Conservation (phyloP, 306 rosid genomes). For the Vicia villosa region DNA sequence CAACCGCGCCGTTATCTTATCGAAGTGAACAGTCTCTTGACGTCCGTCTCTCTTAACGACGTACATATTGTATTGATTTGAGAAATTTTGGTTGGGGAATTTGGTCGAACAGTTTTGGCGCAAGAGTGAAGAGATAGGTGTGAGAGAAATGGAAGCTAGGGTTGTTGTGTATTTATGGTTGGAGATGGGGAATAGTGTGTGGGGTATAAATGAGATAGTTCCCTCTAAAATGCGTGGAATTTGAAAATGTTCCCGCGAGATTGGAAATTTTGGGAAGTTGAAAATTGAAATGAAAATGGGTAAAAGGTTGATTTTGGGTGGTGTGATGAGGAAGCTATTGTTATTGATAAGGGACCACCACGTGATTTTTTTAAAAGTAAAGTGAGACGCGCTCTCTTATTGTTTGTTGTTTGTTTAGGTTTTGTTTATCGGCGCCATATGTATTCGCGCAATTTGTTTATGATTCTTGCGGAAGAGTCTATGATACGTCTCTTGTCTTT, state of each 20-base stretch:
- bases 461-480: no score
- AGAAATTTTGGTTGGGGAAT: constrained; percentile 28
- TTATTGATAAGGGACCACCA: background rate
- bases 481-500: no score
- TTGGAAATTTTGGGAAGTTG: background rate
- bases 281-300: background rate
- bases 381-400: background rate
- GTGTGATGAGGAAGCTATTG: background rate
- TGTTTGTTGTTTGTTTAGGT: no score
- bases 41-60: constrained; percentile 93
- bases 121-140: background rate
- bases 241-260: constrained; percentile 4
- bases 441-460: background rate
- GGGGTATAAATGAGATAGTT: constrained; percentile 1
- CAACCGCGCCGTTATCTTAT: constrained; percentile 88
- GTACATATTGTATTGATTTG: constrained; percentile 46
- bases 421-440: background rate
- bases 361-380: background rate
- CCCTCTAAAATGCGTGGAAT: constrained; percentile 30
- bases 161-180: constrained; percentile 21
- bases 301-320: background rate
- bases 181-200: no score
- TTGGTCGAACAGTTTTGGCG: constrained; percentile 56
- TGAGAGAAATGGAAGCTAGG: constrained; percentile 29
- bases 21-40: constrained; percentile 88